phyloP scores from a whole-genome alignment of 1,284 basidiomycete genomes.

The Tremellales sp. region DNA sequence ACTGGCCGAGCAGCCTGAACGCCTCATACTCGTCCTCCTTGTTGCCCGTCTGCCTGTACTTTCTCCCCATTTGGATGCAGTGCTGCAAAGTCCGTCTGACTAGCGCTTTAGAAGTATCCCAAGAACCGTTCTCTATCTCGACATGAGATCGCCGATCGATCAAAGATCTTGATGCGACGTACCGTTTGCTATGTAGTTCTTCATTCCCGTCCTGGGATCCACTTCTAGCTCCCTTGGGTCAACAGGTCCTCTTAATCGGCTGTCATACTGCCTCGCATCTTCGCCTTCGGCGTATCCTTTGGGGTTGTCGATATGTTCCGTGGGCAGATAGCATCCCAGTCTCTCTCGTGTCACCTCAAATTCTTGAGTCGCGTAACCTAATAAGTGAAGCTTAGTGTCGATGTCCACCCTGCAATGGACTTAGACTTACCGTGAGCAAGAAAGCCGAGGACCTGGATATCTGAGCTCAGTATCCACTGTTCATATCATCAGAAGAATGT shows the following conservation, averaged over 20 bases:
- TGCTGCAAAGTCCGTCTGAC: conserved; percentile 71
- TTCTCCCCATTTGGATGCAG: conserved; percentile 59
- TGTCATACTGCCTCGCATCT: conserved; percentile 73
- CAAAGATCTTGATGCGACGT: conserved; percentile 6
- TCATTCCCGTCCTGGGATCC: conserved; percentile 85
- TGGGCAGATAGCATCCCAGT: conserved; percentile 80
- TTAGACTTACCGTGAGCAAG: conserved; percentile 81
- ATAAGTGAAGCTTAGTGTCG: no score
- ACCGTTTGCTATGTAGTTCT: conserved; percentile 91
- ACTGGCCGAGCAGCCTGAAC: conserved; percentile 69
- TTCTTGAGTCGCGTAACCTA: conserved; percentile 53
- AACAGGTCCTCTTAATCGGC: conserved; percentile 71
- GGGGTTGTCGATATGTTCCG: conserved; percentile 85
- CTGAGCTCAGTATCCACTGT: no score
- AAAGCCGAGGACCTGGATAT: conserved; percentile 21
- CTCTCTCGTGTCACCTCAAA: conserved; percentile 88
- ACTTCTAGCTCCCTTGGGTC: conserved; percentile 75
- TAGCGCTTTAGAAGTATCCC: conserved; percentile 85
- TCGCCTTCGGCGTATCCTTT: conserved; percentile 77
- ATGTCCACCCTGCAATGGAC: conserved; percentile 15
- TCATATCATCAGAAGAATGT: no score
- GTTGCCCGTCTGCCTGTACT: conserved; percentile 56
- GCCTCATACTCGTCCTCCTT: conserved; percentile 80
- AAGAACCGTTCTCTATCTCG: conserved; percentile 59
- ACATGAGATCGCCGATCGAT: neutral